A percentile compares a stretch with the other conserved stretches of the same genome.
These are phyloP conservation scores for Monosporozyma solicola DNA, from an alignment of 805 yeast genomes.

Conservation along the genomic window DNA sequence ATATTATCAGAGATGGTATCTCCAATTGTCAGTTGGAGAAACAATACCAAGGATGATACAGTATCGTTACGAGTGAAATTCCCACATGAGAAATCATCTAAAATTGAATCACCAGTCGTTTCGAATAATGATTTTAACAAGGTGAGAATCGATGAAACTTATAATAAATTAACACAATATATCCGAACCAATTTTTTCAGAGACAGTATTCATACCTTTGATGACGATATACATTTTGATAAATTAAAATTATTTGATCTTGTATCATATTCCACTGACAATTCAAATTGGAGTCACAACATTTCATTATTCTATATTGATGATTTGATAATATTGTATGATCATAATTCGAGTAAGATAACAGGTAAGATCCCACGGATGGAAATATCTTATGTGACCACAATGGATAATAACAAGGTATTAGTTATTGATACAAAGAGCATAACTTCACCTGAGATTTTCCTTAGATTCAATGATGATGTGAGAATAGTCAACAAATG, in stretches of 20 bases:
- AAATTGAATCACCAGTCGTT: background rate
- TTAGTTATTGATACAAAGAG: slow-evolving; percentile 34
- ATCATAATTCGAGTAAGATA: slow-evolving; percentile 18
- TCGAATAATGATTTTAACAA: background rate
- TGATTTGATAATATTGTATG: slow-evolving; percentile 12
- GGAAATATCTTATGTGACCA: slow-evolving; percentile 29
- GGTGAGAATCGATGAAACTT: background rate
- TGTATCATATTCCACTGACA: slow-evolving; percentile 36
- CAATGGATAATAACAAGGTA: slow-evolving; percentile 17
- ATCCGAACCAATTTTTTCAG: background rate
- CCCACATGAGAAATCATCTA: background rate
- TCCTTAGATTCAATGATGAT: slow-evolving; percentile 28
- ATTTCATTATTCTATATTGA: slow-evolving; percentile 12
- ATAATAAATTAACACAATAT: background rate
- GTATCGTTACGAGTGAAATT: background rate
- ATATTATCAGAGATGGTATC: background rate
- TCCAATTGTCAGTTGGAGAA: background rate
- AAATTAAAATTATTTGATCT: slow-evolving; percentile 31
- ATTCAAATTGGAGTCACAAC: slow-evolving; percentile 33
- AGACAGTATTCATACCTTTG: no score
- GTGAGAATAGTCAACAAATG: slow-evolving; percentile 33
- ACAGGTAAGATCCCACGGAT: slow-evolving; percentile 36
- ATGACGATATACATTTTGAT: background rate
- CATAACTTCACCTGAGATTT: slow-evolving; percentile 36
- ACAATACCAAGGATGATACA: background rate